Evolutionary conservation across 2,329 filamentous ascomycete species (phyloP), one percentile per base, ranked within the genome.

Genomic region (Fusarium succisae): DNA sequence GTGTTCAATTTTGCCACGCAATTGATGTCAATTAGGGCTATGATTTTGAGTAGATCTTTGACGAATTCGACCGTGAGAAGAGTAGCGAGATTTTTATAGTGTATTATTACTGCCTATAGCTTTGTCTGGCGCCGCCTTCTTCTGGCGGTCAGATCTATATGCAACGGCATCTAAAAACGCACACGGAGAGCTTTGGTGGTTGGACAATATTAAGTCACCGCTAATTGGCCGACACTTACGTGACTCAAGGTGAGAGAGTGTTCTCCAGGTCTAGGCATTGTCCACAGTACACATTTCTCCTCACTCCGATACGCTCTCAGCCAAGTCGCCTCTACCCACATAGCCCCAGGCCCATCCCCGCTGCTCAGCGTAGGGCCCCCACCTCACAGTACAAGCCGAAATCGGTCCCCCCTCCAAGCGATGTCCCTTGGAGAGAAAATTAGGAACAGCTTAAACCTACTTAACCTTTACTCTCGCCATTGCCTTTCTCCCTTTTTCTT

Each of bases 381-480:
- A 76, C 72, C 64, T 56, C 51, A 65, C 69, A 61, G 68, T 62
- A 61, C 73, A 73, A 74, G 76, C 76, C 76, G 76, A 78, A 59
- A 77, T 78, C 76, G 76, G 76, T 77, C 39, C 41, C 38, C 61
- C 61, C 63, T 61, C 74, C 58, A 58, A 64, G 54, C 53, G 60
- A 64, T 32, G 55, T 62, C 22, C 64, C 56, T 61, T 54, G 26
- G 69, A 58, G 54, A 61, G 76, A 77, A 77, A 76, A 67, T 77
- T 74, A 76, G 74, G 66, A 57, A 68, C 57, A 69, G 57, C 44
- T 64, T 39, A 45, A 69, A 69, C 39, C 51, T 70, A 74, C 75
- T 75, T 76, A 75, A 73, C 64, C 69, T 75, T 77, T 78, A 72
- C 76, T 79, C 76, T 70, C 67, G 65, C 66, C 67, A 45, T 69